Conservation (phyloP, 1,139 yeast species). For the Magnusiomyces fungicola region DNA sequence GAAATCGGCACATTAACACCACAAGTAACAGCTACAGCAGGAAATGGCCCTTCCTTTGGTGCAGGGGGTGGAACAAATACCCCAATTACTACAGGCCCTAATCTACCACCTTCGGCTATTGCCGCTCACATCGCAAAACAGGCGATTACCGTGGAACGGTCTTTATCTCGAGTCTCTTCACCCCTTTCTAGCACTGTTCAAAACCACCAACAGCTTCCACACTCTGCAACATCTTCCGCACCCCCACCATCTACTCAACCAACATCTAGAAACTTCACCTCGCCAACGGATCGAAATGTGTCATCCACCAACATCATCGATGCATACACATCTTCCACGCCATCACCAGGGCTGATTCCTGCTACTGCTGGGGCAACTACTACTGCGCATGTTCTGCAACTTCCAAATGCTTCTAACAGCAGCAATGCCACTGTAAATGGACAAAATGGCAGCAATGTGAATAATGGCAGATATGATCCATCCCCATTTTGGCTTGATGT, state of each 20-base stretch:
- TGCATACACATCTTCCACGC: neutral
- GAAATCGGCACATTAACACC: neutral
- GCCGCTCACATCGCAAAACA: no score
- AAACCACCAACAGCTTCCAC: neutral
- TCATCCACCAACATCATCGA: neutral
- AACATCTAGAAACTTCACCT: neutral
- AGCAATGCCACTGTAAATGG: neutral
- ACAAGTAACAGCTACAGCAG: neutral
- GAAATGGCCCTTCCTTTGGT: neutral
- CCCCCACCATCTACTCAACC: neutral
- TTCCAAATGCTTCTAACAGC: no score
- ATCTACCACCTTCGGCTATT: neutral
- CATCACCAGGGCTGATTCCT: no score
- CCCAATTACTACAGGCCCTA: neutral
- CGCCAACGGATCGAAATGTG: neutral
- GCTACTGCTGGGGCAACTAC: neutral
- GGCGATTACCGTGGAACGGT: no score
- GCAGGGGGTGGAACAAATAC: neutral
- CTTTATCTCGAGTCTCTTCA: neutral
- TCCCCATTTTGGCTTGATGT: constrained; percentile 88
- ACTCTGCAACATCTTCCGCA: neutral
- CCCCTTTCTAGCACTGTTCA: neutral
- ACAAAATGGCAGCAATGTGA: neutral
- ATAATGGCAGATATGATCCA: constrained; percentile 17
- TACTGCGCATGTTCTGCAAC: neutral